Evolutionary conservation across 139 green algal species (phyloP).

Genomic region (Coccomyxa sp.): DNA sequence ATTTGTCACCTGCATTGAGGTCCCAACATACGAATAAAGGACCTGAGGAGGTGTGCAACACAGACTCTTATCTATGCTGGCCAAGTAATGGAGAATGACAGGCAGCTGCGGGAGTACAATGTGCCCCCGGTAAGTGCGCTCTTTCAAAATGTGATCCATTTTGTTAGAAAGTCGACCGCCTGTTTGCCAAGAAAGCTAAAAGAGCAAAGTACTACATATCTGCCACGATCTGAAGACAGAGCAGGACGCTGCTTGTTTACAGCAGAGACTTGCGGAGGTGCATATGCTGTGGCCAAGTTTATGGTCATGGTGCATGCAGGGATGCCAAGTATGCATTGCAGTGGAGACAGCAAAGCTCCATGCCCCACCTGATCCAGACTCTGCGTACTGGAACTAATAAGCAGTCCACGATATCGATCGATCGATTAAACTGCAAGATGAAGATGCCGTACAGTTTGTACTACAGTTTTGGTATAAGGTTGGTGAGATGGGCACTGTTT

Average conservation of each 20-base stretch:
- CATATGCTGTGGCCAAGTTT: neutral
- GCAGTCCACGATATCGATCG: no score
- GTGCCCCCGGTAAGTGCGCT: slow-evolving; percentile 68
- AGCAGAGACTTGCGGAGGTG: slow-evolving; percentile 23
- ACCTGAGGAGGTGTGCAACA: neutral
- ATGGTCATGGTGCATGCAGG: slow-evolving; percentile 32
- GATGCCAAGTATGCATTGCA: slow-evolving; percentile 82
- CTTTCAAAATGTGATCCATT: neutral
- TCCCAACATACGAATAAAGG: neutral
- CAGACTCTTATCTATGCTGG: slow-evolving; percentile 71
- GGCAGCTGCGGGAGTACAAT: slow-evolving; percentile 66
- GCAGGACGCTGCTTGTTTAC: neutral
- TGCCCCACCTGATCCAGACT: slow-evolving; percentile 67
- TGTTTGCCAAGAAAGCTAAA: neutral
- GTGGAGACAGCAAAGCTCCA: slow-evolving; percentile 81
- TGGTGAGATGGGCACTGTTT: neutral
- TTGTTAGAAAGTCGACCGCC: neutral
- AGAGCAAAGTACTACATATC: neutral
- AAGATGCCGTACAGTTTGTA: neutral
- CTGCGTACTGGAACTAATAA: slow-evolving; percentile 83
- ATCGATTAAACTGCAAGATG: no score
- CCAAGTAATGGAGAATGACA: slow-evolving; percentile 67
- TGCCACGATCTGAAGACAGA: neutral
- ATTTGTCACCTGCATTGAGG: neutral
- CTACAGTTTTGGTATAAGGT: neutral